Base-by-base conservation (phyloP, 371 early-diverging fungal genomes). In the Actinomortierella wolfii region DNA sequence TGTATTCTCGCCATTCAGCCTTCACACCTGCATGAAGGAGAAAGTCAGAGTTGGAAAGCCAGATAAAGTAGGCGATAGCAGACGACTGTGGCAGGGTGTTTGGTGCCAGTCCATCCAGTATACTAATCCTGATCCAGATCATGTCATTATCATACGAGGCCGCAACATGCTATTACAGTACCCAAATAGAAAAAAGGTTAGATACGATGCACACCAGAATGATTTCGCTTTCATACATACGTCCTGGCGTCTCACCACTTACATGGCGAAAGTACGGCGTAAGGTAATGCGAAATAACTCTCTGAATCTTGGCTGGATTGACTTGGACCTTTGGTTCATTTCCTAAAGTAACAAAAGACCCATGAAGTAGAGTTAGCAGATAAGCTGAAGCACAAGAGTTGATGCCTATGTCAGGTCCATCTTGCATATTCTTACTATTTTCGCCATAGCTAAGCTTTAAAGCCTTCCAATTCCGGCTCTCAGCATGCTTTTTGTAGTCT, bases 91-190 rank as follows among this genome's bases (percentile, higher is more conserved):
- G 83, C 17, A 76, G 58, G 5, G 57, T 45, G 29, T 65, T 59
- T 17, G 76, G 61, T 23, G 76, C 59, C 39, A 70, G 48, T 23
- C 64, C 71, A 11, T 81, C 79, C 54, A 68, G 74, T 21, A 83
- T 47, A 29, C 76, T 67, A 44, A 85, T 76, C 49, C 83, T 68
- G n/a, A 82, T 62, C 83, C 86, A 83, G 43, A 77, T 51, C 50
- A 76, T 70, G 13, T 74, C 56, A 28, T 71, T 64, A 9, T 78
- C 58, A 13, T 58, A 67, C 44, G 54, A 45, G 3, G 54, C 59
- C 49, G 69, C 70, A 0, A 83, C 57, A 58, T 84, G 80, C 84
- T 84, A 54, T 21, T 49, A 9, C n/a, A 23, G 39, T 43, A 34
- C 34, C 40, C 3, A 23, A 45, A 45, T 25, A 44, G 28, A 15